These are phyloP conservation scores for Mycosarcoma mackinlayi DNA, from an alignment of 1,284 basidiomycete species.

Conservation along the genomic window DNA sequence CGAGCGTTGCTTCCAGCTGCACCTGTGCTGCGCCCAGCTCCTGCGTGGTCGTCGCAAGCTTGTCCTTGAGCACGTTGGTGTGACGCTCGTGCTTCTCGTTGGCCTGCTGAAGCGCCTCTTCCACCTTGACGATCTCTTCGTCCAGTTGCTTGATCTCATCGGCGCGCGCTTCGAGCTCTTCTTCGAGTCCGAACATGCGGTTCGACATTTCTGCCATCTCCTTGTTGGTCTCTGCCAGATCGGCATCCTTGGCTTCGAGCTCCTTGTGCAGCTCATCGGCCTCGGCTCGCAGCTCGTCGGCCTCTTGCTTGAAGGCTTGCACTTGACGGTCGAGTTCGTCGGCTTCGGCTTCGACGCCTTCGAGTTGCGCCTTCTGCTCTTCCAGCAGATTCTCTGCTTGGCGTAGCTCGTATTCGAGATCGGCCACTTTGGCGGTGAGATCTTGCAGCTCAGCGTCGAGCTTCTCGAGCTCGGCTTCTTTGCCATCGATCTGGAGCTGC, in stretches of 20 bases:
- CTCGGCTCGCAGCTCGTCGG: slow-evolving; percentile 57
- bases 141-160: slow-evolving; percentile 72
- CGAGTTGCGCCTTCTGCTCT: slow-evolving; percentile 71
- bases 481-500: slow-evolving; percentile 59
- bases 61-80: slow-evolving; percentile 47
- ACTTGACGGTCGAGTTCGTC: slow-evolving; percentile 50
- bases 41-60: slow-evolving; percentile 28
- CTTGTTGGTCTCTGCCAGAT: slow-evolving; percentile 71
- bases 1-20: slow-evolving; percentile 41
- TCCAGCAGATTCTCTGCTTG: slow-evolving; percentile 45
- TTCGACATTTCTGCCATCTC: slow-evolving; percentile 73
- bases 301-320: slow-evolving; percentile 56
- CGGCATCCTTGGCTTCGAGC: slow-evolving; percentile 61
- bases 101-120: slow-evolving; percentile 74
- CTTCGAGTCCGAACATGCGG: slow-evolving; percentile 49
- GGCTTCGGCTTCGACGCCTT: slow-evolving; percentile 49
- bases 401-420: slow-evolving; percentile 59
- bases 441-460: slow-evolving; percentile 54
- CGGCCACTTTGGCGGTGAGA: slow-evolving; percentile 44
- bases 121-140: slow-evolving; percentile 75
- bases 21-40: slow-evolving; percentile 38
- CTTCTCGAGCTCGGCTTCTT: slow-evolving; percentile 59
- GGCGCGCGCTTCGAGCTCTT: slow-evolving; percentile 49
- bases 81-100: slow-evolving; percentile 58
- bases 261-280: slow-evolving; percentile 46